Percentiles rank a stretch among this genome's conserved stretches.
phyloP scores from a whole-genome alignment of 371 early-diverging fungal genomes.

The Lichtheimia ramosa region DNA sequence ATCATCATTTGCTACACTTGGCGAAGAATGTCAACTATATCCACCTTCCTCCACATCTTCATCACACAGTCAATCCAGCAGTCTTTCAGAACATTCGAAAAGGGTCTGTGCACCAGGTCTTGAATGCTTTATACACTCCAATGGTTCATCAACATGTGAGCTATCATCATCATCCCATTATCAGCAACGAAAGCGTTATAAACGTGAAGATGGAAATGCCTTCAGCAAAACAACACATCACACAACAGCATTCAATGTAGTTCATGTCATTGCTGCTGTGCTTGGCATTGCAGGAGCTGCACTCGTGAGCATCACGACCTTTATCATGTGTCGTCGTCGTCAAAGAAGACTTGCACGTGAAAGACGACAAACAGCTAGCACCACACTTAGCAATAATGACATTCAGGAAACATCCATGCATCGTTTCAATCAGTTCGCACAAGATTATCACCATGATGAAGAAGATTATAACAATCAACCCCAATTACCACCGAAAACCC shows the following conservation, averaged over 20 bases:
- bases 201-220: conserved; percentile 4
- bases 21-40: too few species aligned
- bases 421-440: conserved; percentile 14
- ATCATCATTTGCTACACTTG: too few species aligned
- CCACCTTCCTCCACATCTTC: too few species aligned
- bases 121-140: too few species aligned
- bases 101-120: too few species aligned
- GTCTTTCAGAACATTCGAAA: too few species aligned
- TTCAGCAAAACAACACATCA: conserved; percentile 25
- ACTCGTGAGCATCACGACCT: conserved; percentile 24
- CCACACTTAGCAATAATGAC: neutral
- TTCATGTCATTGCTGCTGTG: conserved; percentile 38
- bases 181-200: neutral
- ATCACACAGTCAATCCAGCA: too few species aligned
- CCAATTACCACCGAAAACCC: neutral
- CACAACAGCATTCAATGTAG: conserved; percentile 31
- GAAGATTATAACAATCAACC: neutral
- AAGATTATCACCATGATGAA: conserved; percentile 1
- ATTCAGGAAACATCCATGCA: conserved; percentile 3
- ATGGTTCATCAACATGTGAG: too few species aligned
- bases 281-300: conserved; percentile 32
- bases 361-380: neutral
- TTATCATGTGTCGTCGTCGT: conserved; percentile 25
- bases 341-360: conserved; percentile 1
- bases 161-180: neutral